Percentiles rank a stretch among this genome's conserved stretches.
Conservation (phyloP, 2,329 filamentous ascomycete species). For the Colletotrichum plurivorum region DNA sequence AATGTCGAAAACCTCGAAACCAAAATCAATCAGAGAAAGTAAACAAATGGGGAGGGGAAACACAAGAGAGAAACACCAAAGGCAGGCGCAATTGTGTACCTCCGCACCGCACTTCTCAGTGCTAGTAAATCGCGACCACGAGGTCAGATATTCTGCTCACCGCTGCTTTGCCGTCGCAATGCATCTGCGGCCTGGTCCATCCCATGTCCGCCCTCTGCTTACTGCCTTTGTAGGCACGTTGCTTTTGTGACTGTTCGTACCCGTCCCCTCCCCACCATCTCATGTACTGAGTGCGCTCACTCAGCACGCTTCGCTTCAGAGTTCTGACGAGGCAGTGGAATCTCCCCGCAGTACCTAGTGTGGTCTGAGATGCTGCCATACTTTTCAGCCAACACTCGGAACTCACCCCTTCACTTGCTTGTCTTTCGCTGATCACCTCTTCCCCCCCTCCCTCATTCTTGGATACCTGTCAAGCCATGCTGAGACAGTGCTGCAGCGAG, state of each 20-base stretch:
- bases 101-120: not conserved
- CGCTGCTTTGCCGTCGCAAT: slow-evolving; percentile 38
- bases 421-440: not conserved
- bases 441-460: not conserved
- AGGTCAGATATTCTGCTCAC: slow-evolving; percentile 39
- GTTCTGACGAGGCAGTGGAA: not conserved
- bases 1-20: no score
- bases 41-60: not conserved
- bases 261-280: slow-evolving; percentile 31
- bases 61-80: not conserved
- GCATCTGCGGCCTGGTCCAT: slow-evolving; percentile 24
- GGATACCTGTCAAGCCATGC: not conserved
- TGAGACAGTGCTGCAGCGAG: not conserved
- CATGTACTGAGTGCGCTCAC: slow-evolving; percentile 26
- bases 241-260: slow-evolving; percentile 14
- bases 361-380: not conserved
- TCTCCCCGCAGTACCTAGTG: not conserved
- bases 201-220: slow-evolving; percentile 17
- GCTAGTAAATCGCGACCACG: not conserved
- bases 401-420: not conserved
- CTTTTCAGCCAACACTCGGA: not conserved
- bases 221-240: slow-evolving; percentile 14
- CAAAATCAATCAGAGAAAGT: no score
- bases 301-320: slow-evolving; percentile 15
- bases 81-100: not conserved